Conservation (phyloP, 2,329 filamentous ascomycete genomes). For the Colletotrichum sojae region DNA sequence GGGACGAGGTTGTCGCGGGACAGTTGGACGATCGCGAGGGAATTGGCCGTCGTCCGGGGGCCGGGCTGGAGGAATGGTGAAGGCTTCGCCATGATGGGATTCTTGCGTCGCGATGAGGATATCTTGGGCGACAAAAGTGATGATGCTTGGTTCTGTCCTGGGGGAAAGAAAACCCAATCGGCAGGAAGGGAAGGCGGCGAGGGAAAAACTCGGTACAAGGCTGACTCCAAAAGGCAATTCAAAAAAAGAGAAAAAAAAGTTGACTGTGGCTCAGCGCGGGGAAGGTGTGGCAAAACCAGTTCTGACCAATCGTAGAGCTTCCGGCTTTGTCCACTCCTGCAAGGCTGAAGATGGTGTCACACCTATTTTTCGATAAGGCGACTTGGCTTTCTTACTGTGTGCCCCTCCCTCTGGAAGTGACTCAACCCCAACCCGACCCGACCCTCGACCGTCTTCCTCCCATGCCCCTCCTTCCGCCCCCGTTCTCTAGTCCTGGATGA, state of each 20-base stretch:
- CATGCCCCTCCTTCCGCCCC: constrained; percentile 9
- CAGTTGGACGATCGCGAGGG: constrained; percentile 87
- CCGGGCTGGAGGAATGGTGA: constrained; percentile 88
- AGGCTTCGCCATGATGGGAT: constrained; percentile 52
- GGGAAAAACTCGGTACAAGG: constrained; percentile 32
- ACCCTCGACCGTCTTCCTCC: constrained; percentile 4
- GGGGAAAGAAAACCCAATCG: neutral
- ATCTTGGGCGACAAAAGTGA: neutral
- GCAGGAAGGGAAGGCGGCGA: neutral
- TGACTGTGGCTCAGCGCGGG: constrained; percentile 36
- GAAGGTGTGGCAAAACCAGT: neutral
- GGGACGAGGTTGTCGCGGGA: constrained; percentile 89
- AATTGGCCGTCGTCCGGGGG: constrained; percentile 71
- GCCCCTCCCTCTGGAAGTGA: constrained; percentile 22
- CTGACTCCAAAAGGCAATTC: constrained; percentile 1
- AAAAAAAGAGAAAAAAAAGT: neutral
- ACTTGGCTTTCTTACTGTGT: constrained; percentile 28
- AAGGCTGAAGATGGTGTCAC: constrained; percentile 39
- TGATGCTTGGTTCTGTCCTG: neutral
- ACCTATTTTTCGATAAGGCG: constrained; percentile 20
- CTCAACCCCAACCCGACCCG: constrained; percentile 5
- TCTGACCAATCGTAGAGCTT: constrained; percentile 15
- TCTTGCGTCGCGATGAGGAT: neutral
- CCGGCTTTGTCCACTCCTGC: constrained; percentile 8
- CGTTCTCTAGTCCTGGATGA: constrained; percentile 47